Percentiles rank a stretch among this genome's conserved stretches.
phyloP scores from a whole-genome alignment of 441 rosid species.

The Eruca vesicaria region DNA sequence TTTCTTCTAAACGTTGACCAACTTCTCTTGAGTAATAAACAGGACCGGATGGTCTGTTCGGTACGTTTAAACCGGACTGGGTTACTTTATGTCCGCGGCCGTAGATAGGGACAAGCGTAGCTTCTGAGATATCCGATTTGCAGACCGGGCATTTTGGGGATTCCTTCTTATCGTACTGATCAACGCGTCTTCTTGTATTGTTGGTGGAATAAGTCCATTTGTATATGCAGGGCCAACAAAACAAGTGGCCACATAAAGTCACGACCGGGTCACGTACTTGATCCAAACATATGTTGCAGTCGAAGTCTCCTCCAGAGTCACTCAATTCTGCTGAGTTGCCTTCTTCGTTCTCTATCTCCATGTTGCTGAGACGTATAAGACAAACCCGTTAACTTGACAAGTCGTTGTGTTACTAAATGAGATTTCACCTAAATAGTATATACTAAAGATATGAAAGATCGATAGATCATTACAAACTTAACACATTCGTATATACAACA shows the following conservation, averaged over 20 bases:
- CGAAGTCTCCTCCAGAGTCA: constrained; percentile 43
- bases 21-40: constrained; percentile 30
- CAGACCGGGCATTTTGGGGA: constrained; percentile 62
- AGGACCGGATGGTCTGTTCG: constrained; percentile 60
- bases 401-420: constrained; percentile 3
- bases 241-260: constrained; percentile 70
- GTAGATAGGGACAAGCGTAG: constrained; percentile 61
- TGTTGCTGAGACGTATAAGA: constrained; percentile 16
- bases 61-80: constrained; percentile 47
- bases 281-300: constrained; percentile 70
- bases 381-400: constrained; percentile 12
- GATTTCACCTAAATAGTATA: constrained; percentile 8
- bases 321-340: constrained; percentile 5
- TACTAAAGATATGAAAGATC: background rate
- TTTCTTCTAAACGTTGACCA: constrained; percentile 37
- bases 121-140: constrained; percentile 49
- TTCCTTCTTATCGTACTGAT: constrained; percentile 33
- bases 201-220: constrained; percentile 48
- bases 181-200: constrained; percentile 34
- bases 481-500: background rate
- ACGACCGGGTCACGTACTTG: constrained; percentile 64
- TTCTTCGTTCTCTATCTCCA: constrained; percentile 27
- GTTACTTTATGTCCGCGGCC: constrained; percentile 50
- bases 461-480: background rate
- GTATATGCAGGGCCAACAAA: constrained; percentile 74